These are phyloP conservation scores for Chlorociboria aeruginascens DNA, from an alignment of 495 filamentous ascomycete genomes.

Conservation along the genomic window DNA sequence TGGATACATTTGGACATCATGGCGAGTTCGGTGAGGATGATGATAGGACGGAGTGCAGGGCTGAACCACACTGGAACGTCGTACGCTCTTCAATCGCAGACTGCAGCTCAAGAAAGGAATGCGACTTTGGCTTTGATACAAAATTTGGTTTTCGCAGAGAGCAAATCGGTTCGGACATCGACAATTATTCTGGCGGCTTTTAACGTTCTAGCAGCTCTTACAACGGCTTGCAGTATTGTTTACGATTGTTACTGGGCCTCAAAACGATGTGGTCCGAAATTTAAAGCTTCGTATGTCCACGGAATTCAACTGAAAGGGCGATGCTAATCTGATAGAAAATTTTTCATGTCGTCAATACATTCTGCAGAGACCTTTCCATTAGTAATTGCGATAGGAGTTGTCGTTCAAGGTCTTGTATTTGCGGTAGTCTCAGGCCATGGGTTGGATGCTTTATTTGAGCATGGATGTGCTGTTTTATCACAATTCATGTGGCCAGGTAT, in stretches of 20 bases:
- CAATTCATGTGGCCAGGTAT: constrained; percentile 26
- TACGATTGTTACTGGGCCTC: constrained; percentile 20
- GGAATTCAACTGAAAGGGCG: neutral
- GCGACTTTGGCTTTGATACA: constrained; percentile 6
- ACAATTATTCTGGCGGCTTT: constrained; percentile 22
- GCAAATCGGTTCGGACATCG: constrained; percentile 21
- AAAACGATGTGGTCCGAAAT: constrained; percentile 16
- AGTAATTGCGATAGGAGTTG: constrained; percentile 22
- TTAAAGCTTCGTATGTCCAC: constrained; percentile 17
- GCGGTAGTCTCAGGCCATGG: constrained; percentile 19
- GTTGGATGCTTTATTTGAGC: constrained; percentile 10
- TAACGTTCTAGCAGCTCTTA: constrained; percentile 18
- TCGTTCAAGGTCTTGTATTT: constrained; percentile 26
- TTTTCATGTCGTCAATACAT: constrained; percentile 20
- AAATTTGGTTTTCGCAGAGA: constrained; percentile 16
- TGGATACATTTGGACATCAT: neutral
- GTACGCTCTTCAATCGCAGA: neutral
- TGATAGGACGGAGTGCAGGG: constrained; percentile 1
- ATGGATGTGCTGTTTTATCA: constrained; percentile 17
- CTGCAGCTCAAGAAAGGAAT: neutral
- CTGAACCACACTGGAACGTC: too few species aligned
- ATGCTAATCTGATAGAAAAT: constrained; percentile 16
- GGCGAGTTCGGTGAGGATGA: neutral
- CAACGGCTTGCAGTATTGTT: constrained; percentile 19
- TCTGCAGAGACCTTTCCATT: constrained; percentile 28